Evolutionary conservation across 2,329 filamentous ascomycete species (phyloP).

Genomic region (Shiraia sp.): DNA sequence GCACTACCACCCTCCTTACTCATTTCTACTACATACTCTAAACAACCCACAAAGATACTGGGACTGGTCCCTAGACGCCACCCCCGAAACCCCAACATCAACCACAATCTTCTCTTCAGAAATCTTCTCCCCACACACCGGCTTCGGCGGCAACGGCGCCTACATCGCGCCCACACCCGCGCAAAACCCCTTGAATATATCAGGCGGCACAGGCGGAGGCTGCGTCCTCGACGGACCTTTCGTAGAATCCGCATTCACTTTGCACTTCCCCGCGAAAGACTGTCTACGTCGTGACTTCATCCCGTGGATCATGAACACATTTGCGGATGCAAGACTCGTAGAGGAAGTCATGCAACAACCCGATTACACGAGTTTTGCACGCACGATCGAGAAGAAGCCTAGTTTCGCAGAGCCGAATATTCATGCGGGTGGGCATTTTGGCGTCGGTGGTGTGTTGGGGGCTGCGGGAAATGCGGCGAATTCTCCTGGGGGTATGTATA

Average conservation of each 20-base stretch:
- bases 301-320: constrained; percentile 25
- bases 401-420: constrained; percentile 35
- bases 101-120: constrained; percentile 16
- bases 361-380: constrained; percentile 34
- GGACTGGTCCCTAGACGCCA: constrained; percentile 31
- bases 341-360: constrained; percentile 24
- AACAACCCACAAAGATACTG: constrained; percentile 15
- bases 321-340: constrained; percentile 23
- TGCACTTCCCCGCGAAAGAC: constrained; percentile 26
- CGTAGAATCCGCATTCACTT: constrained; percentile 19
- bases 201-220: constrained; percentile 34
- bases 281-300: constrained; percentile 42
- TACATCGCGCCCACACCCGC: constrained; percentile 28
- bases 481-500: no score
- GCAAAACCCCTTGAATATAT: constrained; percentile 27
- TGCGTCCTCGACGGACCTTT: constrained; percentile 41
- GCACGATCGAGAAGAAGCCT: constrained; percentile 27
- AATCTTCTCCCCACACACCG: constrained; percentile 23
- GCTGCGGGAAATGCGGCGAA: constrained; percentile 38
- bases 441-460: constrained; percentile 39
- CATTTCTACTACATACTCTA: neutral
- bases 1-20: neutral
- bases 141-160: constrained; percentile 44
- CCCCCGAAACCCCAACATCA: constrained; percentile 14
- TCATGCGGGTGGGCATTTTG: constrained; percentile 44